A percentile compares a stretch with the other conserved stretches of the same genome.
Conservation (phyloP, 208 protist species). For the Trypanosoma cruzi region DNA sequence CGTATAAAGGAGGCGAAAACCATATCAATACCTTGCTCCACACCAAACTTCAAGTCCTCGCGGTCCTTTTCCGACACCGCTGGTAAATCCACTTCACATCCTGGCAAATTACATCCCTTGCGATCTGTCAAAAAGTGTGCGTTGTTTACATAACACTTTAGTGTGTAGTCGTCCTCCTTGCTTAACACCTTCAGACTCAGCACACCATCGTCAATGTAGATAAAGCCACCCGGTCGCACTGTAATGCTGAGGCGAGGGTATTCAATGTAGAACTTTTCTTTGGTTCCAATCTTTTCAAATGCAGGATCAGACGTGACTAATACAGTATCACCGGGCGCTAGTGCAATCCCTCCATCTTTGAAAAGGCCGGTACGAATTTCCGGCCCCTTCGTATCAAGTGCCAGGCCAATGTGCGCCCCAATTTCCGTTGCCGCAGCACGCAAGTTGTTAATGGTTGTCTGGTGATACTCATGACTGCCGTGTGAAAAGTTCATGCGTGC, state of each 20-base stretch:
- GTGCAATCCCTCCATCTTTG: slow-evolving; percentile 62
- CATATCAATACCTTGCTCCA: slow-evolving; percentile 97
- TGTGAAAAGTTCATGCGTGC: slow-evolving; percentile 98
- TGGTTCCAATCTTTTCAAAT: slow-evolving; percentile 80
- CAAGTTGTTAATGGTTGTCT: slow-evolving; percentile 94
- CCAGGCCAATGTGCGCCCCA: slow-evolving; percentile 92
- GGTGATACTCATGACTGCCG: slow-evolving; percentile 96
- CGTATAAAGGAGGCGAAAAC: slow-evolving; percentile 99
- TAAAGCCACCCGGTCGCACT: slow-evolving; percentile 79
- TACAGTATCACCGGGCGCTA: slow-evolving; percentile 77
- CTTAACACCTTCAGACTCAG: slow-evolving; percentile 90
- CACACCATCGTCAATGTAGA: slow-evolving; percentile 98
- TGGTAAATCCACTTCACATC: slow-evolving; percentile 86
- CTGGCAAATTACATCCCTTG: slow-evolving; percentile 90
- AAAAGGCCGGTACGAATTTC: slow-evolving; percentile 96
- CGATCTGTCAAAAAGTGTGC: slow-evolving; percentile 76
- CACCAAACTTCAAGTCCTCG: slow-evolving; percentile 93
- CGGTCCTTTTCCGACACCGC: slow-evolving; percentile 94
- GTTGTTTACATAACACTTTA: slow-evolving; percentile 87
- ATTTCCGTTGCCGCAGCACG: slow-evolving; percentile 88
- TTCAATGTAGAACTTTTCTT: slow-evolving; percentile 92
- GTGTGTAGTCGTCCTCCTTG: slow-evolving; percentile 64
- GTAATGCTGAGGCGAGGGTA: slow-evolving; percentile 87
- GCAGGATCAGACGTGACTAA: slow-evolving; percentile 90
- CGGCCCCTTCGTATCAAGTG: slow-evolving; percentile 97